phyloP scores from a whole-genome alignment of 2,329 filamentous ascomycete species.

The Didymosphaeria variabile region DNA sequence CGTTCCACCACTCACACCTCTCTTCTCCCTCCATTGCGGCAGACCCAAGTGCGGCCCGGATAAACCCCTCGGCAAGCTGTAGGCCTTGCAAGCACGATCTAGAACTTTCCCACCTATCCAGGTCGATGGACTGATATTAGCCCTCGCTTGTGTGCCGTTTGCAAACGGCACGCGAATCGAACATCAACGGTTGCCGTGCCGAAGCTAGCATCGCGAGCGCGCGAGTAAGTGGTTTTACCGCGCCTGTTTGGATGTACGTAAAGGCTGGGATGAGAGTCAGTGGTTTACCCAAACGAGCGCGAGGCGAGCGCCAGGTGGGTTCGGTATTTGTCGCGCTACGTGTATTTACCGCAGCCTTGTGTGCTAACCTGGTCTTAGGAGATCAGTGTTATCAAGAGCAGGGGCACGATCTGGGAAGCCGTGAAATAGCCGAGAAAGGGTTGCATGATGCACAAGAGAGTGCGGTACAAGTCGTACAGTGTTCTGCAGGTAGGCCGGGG shows the following conservation, averaged over 20 bases:
- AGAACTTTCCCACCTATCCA: neutral
- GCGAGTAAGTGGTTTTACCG: no score
- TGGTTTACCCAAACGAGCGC: conserved; percentile 9
- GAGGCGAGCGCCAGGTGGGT: neutral
- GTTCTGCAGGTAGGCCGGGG: neutral
- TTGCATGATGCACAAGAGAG: neutral
- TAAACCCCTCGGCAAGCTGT: conserved; percentile 1
- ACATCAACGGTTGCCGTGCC: conserved; percentile 5
- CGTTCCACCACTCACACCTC: neutral
- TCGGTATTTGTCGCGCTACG: neutral
- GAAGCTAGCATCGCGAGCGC: conserved; percentile 1
- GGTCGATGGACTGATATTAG: neutral
- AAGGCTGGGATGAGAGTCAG: conserved; percentile 2
- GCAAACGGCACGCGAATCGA: neutral
- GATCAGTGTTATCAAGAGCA: no score
- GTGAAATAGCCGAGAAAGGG: conserved; percentile 4
- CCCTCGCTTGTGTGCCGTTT: neutral
- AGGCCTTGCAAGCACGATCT: neutral
- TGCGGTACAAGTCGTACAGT: neutral
- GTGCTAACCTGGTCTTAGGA: neutral
- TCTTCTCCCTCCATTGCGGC: no score
- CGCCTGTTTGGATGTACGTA: neutral
- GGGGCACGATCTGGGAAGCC: no score
- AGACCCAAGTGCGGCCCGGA: neutral
- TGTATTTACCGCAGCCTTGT: neutral